A percentile compares a stretch with the other conserved stretches of the same genome.
Evolutionary conservation across 2,329 filamentous ascomycete species (phyloP).

Genomic region (Aspergillus ochraceus): DNA sequence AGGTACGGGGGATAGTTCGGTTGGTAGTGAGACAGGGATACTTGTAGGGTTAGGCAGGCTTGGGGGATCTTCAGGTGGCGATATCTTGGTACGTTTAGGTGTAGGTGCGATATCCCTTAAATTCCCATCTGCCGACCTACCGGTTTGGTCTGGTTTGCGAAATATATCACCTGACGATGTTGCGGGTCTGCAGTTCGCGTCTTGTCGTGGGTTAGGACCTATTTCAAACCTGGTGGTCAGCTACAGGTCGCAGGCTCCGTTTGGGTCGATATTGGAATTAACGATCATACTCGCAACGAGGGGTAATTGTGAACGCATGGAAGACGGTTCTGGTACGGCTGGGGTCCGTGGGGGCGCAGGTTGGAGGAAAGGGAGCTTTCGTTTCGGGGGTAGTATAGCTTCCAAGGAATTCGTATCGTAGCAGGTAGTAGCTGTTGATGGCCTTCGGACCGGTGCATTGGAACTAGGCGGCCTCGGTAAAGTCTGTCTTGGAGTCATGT

Average conservation of each 20-base stretch:
- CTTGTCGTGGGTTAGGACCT: neutral
- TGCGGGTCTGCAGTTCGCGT: neutral
- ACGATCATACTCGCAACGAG: neutral
- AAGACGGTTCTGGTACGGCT: neutral
- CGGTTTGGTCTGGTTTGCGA: neutral
- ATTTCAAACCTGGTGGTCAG: too few relatives aligned
- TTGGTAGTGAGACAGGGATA: neutral
- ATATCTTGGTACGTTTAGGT: neutral
- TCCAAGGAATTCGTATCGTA: slow-evolving; percentile 31
- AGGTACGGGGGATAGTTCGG: neutral
- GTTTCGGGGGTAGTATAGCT: slow-evolving; percentile 42
- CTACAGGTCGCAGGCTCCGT: too few relatives aligned
- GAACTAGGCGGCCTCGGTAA: neutral
- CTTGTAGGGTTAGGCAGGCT: neutral
- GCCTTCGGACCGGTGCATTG: slow-evolving; percentile 12
- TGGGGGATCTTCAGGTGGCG: neutral
- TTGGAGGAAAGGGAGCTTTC: slow-evolving; percentile 43
- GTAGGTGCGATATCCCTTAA: neutral
- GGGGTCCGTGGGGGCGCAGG: slow-evolving; percentile 21
- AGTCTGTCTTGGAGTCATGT: neutral
- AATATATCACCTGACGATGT: neutral
- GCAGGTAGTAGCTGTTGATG: slow-evolving; percentile 27
- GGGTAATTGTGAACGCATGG: neutral
- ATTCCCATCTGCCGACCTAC: neutral
- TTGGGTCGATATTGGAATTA: too few relatives aligned